phyloP scores from a whole-genome alignment of 2,329 filamentous ascomycete genomes.

The Aspergillaceae sp. region DNA sequence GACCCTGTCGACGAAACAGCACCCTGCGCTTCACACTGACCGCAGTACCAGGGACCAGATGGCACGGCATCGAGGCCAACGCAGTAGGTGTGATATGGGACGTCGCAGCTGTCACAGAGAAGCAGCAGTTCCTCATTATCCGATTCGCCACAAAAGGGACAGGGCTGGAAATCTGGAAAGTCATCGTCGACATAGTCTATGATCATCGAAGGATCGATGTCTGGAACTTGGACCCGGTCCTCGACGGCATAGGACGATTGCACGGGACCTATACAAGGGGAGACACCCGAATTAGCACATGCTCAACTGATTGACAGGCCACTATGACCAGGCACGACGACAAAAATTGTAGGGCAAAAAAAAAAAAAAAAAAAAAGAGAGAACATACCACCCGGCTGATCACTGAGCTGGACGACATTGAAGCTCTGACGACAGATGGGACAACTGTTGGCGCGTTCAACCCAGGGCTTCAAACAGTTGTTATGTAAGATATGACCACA shows the following conservation, averaged over 20 bases:
- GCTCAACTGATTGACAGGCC: background rate
- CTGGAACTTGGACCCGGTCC: conserved; percentile 62
- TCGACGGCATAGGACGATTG: conserved; percentile 50
- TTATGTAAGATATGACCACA: conserved; percentile 92
- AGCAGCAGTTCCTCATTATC: conserved; percentile 79
- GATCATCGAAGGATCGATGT: conserved; percentile 65
- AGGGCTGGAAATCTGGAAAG: conserved; percentile 55
- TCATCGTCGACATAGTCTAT: conserved; percentile 63
- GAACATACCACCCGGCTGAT: conserved; percentile 66
- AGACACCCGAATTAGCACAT: background rate
- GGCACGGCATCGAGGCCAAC: conserved; percentile 73
- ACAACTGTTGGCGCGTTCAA: conserved; percentile 93
- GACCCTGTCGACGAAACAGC: conserved; percentile 25
- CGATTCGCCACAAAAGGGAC: conserved; percentile 71
- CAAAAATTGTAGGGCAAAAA: too few relatives aligned
- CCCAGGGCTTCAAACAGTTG: conserved; percentile 87
- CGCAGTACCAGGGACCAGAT: conserved; percentile 78
- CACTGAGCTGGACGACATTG: conserved; percentile 78
- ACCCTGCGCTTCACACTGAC: conserved; percentile 58
- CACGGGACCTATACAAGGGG: conserved; percentile 39
- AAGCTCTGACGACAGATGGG: conserved; percentile 91
- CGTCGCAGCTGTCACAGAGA: conserved; percentile 85
- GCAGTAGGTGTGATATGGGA: conserved; percentile 85
- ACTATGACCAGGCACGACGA: background rate
- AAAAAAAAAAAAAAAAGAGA: background rate